Evolutionary conservation across 2,329 filamentous ascomycete genomes (phyloP), one percentile per base, ranked within the genome.

Genomic region (Diaporthe citri): DNA sequence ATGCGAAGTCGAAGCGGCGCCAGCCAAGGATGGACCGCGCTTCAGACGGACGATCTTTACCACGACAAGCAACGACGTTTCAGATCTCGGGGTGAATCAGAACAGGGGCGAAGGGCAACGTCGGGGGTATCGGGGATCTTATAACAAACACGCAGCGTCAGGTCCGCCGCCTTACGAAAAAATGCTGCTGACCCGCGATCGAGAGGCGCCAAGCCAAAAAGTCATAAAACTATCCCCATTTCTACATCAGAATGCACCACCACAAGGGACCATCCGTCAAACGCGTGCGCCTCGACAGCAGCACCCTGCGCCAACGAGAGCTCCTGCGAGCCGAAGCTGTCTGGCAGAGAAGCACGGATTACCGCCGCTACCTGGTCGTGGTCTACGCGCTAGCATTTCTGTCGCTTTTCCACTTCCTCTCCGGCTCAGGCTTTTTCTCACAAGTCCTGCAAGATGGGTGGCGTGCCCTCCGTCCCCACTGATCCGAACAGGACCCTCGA

Each of bases 401-500:
- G 3, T 51, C 13, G 20, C 22, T 66, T 10, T 36, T 51, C 12
- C 43, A 15, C 7, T 36, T 36, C 20, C 31, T 67, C 22, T 52
- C 31, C 31, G 34, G 31, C 22, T 52, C 22, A 4, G 28, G 31
- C 31, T 25, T 67, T 12, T 10, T 12, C 43, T 17, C 43, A 9
- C 31, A 25, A 52, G 9, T 67, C 31, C 12, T n/a, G 12, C 62
- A 67, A 67, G 22, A 72, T 72, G 71, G 71, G 71, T 31, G 57
- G 56, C 46, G 46, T 51, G n/a, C 71, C 71, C 5, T 72, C 71
- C 4, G 60, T 62, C 25, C 71, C 71, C 28, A 73, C 66, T 5
- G 71, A 72, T 7, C 56, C 57, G 2, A 52, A 60, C 34, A 62
- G 71, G 57, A 72, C 71, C 55, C 41, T 72, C 15, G 20, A 72